Percentiles rank a stretch among this genome's conserved stretches.
phyloP scores from a whole-genome alignment of 2,329 filamentous ascomycete species.

The Dactylellina sp. region DNA sequence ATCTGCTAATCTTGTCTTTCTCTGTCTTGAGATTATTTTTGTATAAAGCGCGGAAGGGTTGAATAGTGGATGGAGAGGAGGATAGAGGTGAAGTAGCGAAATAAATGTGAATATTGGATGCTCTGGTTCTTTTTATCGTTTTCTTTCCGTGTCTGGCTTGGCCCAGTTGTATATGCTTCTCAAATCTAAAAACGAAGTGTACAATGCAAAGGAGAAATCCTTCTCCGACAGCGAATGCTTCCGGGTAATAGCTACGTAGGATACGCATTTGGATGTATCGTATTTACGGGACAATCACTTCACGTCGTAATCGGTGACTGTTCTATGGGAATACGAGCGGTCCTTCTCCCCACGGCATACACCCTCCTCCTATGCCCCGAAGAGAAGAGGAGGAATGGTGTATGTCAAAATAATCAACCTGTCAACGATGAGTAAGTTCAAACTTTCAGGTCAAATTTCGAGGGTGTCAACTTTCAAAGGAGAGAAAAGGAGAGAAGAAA shows the following conservation, averaged over 20 bases:
- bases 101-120: conserved; percentile 42
- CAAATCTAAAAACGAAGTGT: conserved; percentile 42
- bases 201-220: conserved; percentile 8
- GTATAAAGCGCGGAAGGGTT: conserved; percentile 39
- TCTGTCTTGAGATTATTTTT: conserved; percentile 17
- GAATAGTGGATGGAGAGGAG: neutral
- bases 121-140: conserved; percentile 20
- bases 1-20: neutral
- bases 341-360: conserved; percentile 55
- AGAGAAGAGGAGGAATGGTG: conserved; percentile 10
- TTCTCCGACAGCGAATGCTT: neutral
- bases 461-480: conserved; percentile 58
- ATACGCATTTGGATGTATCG: conserved; percentile 37
- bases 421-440: conserved; percentile 29
- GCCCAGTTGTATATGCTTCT: conserved; percentile 37
- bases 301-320: conserved; percentile 55
- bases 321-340: conserved; percentile 56
- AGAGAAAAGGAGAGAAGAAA: conserved; percentile 47
- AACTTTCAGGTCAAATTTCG: conserved; percentile 57
- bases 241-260: neutral
- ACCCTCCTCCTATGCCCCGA: conserved; percentile 1
- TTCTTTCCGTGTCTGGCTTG: conserved; percentile 10
- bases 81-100: conserved; percentile 19
- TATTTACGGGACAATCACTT: conserved; percentile 58
- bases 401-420: conserved; percentile 49